A percentile compares a stretch with the other conserved stretches of the same genome.
phyloP scores from a whole-genome alignment of 441 rosid genomes.

The Erodium texanum region DNA sequence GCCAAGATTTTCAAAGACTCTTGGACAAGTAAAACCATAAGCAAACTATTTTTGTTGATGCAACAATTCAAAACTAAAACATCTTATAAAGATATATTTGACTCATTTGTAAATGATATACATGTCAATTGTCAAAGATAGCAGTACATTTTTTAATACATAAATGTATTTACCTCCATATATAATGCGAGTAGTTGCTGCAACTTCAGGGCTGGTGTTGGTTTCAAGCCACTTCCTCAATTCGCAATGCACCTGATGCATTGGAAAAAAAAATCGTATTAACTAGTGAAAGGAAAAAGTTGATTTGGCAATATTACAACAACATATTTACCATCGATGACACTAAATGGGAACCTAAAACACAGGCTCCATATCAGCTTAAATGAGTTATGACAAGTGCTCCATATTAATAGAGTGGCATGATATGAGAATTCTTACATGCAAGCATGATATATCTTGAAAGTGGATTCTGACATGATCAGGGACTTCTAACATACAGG shows the following conservation, averaged over 20 bases:
- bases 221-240: constrained; percentile 58
- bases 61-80: not conserved
- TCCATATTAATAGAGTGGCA: too few relatives aligned
- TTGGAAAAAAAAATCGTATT: not conserved
- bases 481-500: too few relatives aligned
- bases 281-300: not conserved
- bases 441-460: too few relatives aligned
- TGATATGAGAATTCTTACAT: too few relatives aligned
- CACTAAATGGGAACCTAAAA: not conserved
- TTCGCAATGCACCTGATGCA: constrained; percentile 43
- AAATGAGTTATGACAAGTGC: too few relatives aligned
- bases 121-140: not conserved
- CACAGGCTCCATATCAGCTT: too few relatives aligned
- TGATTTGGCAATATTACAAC: not conserved
- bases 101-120: not conserved
- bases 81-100: not conserved
- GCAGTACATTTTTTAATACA: not conserved
- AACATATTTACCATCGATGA: not conserved
- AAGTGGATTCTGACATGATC: too few relatives aligned
- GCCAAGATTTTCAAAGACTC: not conserved
- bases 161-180: constrained; percentile 46
- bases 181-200: constrained; percentile 48
- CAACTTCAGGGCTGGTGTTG: constrained; percentile 47
- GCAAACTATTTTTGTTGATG: not conserved
- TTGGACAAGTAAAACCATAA: not conserved